A percentile compares a stretch with the other conserved stretches of the same genome.
Evolutionary conservation across 1,284 basidiomycete genomes (phyloP).

Genomic region (Papiliotrema flavescens): DNA sequence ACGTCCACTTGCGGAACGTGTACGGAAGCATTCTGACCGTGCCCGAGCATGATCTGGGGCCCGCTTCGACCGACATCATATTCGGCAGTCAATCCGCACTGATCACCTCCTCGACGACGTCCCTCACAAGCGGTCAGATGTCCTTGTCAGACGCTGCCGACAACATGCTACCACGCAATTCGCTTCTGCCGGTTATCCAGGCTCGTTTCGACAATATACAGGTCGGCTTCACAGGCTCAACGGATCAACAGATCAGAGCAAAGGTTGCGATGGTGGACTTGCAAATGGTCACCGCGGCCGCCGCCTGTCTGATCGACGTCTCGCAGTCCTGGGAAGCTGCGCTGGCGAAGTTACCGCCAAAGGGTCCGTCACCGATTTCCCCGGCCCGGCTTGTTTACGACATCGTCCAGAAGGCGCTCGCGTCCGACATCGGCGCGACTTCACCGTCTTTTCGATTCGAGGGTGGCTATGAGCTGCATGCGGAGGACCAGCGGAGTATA

Average conservation of each 20-base stretch:
- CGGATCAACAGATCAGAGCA: neutral
- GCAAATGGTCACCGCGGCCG: neutral
- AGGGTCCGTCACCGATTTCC: neutral
- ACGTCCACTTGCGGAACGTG: neutral
- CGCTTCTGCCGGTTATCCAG: neutral
- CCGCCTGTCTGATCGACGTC: neutral
- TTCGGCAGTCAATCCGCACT: neutral
- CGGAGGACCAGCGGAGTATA: constrained; percentile 34
- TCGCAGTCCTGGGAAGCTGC: neutral
- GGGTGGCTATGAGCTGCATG: constrained; percentile 38
- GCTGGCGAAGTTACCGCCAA: neutral
- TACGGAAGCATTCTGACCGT: neutral
- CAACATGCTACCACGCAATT: too few relatives aligned
- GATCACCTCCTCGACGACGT: neutral
- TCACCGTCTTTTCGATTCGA: constrained; percentile 34
- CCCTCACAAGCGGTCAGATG: neutral
- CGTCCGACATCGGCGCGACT: constrained; percentile 7
- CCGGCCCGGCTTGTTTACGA: constrained; percentile 18
- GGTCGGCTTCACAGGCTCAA: neutral
- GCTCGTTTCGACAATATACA: neutral
- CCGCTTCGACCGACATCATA: neutral
- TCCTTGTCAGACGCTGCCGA: neutral
- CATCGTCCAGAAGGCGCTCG: constrained; percentile 17
- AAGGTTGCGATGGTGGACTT: neutral
- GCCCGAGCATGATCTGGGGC: neutral